Percentiles rank a stretch among this genome's conserved stretches.
Conservation (phyloP, 2,329 filamentous ascomycete species). For the Xylariaceae sp. region DNA sequence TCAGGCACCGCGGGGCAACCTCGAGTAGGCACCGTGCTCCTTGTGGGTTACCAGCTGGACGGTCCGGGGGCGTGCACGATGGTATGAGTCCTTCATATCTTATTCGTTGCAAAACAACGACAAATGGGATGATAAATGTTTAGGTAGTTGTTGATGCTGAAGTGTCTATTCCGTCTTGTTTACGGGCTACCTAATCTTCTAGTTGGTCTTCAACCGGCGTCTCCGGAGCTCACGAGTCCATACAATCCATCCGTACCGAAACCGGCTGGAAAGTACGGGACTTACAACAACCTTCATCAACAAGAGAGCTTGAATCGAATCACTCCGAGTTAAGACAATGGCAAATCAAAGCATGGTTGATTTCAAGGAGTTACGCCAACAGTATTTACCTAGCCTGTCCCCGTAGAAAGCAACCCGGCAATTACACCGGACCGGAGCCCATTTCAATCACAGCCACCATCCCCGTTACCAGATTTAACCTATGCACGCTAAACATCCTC, state of each 20-base stretch:
- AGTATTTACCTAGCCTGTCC: background rate
- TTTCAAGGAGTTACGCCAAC: background rate
- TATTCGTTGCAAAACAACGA: no score
- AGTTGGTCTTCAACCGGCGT: no score
- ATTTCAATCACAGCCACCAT: background rate
- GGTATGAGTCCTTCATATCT: no score
- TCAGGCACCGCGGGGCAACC: no score
- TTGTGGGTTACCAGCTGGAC: no score
- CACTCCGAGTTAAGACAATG: background rate
- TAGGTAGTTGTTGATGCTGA: no score
- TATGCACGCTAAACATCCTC: conserved; percentile 1
- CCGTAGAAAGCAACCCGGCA: background rate
- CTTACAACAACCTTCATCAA: background rate
- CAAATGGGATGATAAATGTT: no score
- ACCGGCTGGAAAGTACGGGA: background rate
- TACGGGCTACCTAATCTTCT: no score
- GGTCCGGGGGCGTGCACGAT: no score
- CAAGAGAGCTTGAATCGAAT: background rate
- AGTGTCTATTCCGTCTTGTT: no score
- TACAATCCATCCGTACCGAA: background rate
- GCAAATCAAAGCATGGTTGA: background rate
- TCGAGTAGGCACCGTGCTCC: no score
- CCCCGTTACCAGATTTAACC: conserved; percentile 1
- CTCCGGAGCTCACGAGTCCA: no score
- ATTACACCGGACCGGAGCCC: background rate